phyloP scores from a whole-genome alignment of 192 early-diverging fungal species.

The Funneliformis geosporum region DNA sequence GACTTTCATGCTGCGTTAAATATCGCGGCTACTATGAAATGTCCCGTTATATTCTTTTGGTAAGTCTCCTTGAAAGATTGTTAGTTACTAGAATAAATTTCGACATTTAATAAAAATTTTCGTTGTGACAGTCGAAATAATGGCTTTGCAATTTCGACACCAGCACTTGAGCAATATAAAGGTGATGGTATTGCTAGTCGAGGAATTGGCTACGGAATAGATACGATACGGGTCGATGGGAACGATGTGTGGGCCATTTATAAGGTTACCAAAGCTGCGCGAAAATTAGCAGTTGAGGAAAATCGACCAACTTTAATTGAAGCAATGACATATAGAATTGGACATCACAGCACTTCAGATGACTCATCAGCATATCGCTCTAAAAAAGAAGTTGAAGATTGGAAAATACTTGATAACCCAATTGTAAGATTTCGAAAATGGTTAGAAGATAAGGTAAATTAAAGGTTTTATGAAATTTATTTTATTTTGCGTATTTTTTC shows the following conservation, averaged over 20 bases:
- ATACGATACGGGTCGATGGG: constrained; percentile 96
- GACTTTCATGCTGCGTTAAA: constrained; percentile 98
- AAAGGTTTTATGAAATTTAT: background rate
- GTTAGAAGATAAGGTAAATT: constrained; percentile 65
- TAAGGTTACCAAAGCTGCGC: constrained; percentile 83
- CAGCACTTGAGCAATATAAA: constrained; percentile 91
- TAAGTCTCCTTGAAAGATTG: constrained; percentile 34
- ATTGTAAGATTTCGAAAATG: constrained; percentile 88
- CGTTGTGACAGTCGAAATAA: constrained; percentile 80
- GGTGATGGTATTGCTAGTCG: constrained; percentile 96
- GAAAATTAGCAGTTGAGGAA: constrained; percentile 78
- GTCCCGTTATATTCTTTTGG: constrained; percentile 95
- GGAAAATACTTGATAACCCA: constrained; percentile 86
- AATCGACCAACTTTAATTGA: constrained; percentile 92
- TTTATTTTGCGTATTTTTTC: background rate
- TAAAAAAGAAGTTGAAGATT: constrained; percentile 88
- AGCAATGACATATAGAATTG: constrained; percentile 96
- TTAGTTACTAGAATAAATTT: background rate
- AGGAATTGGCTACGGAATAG: constrained; percentile 96
- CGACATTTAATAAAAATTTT: background rate
- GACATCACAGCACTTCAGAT: constrained; percentile 97
- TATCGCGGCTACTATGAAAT: constrained; percentile 90
- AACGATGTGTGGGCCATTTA: constrained; percentile 99
- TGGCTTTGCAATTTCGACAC: constrained; percentile 98
- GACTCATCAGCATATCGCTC: constrained; percentile 95